A percentile compares a stretch with the other conserved stretches of the same genome.
These are phyloP conservation scores for Trametes cingulata DNA, from an alignment of 768 basidiomycete genomes.

Conservation along the genomic window DNA sequence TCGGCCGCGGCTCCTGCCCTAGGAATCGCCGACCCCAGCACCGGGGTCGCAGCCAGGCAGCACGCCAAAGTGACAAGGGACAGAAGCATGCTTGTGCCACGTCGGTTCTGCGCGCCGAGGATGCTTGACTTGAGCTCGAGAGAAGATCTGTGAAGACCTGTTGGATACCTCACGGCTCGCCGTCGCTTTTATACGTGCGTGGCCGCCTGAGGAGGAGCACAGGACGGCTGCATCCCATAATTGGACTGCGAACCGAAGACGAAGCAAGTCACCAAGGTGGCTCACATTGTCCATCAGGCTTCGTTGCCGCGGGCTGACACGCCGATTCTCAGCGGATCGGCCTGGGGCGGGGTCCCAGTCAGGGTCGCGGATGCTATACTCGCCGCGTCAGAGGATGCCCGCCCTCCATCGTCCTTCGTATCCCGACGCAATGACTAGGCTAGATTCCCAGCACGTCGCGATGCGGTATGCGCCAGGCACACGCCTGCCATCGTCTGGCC, in stretches of 20 bases:
- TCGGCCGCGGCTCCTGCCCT: background rate
- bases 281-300: constrained; percentile 13
- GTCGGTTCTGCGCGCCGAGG: background rate
- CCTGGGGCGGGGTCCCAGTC: background rate
- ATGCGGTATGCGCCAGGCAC: background rate
- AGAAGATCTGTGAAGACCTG: background rate
- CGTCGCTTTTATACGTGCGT: constrained; percentile 1
- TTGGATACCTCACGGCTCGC: background rate
- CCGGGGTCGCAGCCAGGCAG: background rate
- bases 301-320: constrained; percentile 10
- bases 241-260: constrained; percentile 4
- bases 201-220: constrained; percentile 1
- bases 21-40: background rate
- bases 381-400: background rate
- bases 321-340: constrained; percentile 1
- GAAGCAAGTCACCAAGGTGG: constrained; percentile 15
- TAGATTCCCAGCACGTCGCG: background rate
- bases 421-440: background rate
- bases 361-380: background rate
- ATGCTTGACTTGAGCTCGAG: background rate
- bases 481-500: background rate
- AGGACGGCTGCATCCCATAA: constrained; percentile 4
- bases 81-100: background rate
- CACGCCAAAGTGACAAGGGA: constrained; percentile 4
- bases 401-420: background rate